Base-by-base conservation (phyloP, 2,329 filamentous ascomycete genomes). In the Colletotrichum liriopes region DNA sequence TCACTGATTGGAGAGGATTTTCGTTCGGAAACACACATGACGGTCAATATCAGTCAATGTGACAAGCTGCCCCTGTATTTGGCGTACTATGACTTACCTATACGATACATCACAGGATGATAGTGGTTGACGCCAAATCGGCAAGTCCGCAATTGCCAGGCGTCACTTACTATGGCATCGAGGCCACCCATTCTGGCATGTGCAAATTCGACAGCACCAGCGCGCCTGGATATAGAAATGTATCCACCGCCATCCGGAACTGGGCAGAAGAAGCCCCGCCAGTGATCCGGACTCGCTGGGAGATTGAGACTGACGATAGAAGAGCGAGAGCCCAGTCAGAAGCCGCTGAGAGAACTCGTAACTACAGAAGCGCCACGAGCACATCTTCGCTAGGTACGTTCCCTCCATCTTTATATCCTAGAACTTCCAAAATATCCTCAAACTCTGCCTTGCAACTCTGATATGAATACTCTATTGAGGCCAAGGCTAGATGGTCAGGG, bases 111-210 rank as follows among this genome's bases (percentile, higher is more conserved):
- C 4, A 35, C 26, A 86, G 83, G 77, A 77, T 87, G 65, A 82
- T 93, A 71, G 88, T 95, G 47, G 93, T 95, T 3, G 92, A 94
- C 71, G 86, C 92, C 65, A 85, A 84, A 58, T 94, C 92, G 1
- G 93, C 93, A 1, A 89, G 91, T 23, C 93, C 93, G 0, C 88
- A 90, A 66, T 83, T 93, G 18, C 90, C 91, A 7, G 92, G 92
- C 41, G 92, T 93, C 0, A 91, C 89, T 52, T 92, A 92, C 74
- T 93, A 92, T 80, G 92, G 92, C n/a, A 93, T 94, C 71, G 92
- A 94, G 75, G 91, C 91, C 9, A 90, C 89, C n/a, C 92, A 94
- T 77, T 90, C 89, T 1, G 85, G 86, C 54, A 93, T 94, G 90
- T 93, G 91, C 84, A 94, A 93, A 77, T 94, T 93, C 72, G 86